Evolutionary conservation across 305 asterid species (phyloP), one percentile per base, ranked within the genome.

Genomic region (Fraxinus xanthoxyloides): DNA sequence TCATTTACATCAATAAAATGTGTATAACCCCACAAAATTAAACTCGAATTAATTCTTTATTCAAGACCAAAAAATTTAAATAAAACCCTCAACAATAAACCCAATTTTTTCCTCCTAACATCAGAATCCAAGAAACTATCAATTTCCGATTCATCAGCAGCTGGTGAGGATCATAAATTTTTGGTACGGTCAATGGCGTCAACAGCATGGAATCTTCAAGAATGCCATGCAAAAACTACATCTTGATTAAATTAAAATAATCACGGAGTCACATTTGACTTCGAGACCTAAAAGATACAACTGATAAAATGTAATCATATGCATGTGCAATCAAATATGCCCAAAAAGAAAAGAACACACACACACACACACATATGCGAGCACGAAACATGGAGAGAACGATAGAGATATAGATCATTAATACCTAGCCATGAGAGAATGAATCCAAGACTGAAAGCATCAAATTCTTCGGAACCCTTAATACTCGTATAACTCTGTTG

Each of bases 81-180:
- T 15, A 69, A 69, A 69, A 28, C 21, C 75, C 9, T 69, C 75
- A 69, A 69, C 38, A 15, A 69, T 69, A 26, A 28, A 30, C 74
- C 35, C 36, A 19, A 69, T 30, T 69, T 15, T 67, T 26, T 30
- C 38, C 75, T 21, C 34, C 7, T 35, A 23, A 36, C 36, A 48
- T 8, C 12, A 83, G 36, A 85, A 73, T 85, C 78, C 78, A 74
- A 23, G 78, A 65, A 36, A 72, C 80, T 61, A 56, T 48, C 30
- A 38, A 78, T 73, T 56, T 59, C 81, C 65, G 80, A 38, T 61
- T 86, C 81, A 80, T 19, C 48, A 31, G 46, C 19, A 75, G 13
- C 46, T 4, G 24, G 40, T 43, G 85, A 89, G 78, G 67, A 79
- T 83, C 72, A 74, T 83, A 73, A 43, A 67, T 87, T 85, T 10